phyloP scores from a whole-genome alignment of 495 filamentous ascomycete genomes.

The Chlorociboria aeruginascens region DNA sequence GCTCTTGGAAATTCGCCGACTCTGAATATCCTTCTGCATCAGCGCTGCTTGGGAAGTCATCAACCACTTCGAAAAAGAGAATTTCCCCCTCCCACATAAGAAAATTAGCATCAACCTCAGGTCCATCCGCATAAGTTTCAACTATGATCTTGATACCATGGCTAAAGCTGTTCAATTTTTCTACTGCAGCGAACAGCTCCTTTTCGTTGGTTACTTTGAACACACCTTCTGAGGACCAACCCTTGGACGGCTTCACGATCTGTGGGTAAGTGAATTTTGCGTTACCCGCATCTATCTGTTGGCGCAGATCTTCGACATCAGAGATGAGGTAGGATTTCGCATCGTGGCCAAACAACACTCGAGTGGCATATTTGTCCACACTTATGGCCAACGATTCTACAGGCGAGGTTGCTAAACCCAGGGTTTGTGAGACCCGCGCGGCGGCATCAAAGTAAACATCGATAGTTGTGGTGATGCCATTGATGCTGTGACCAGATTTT shows the following conservation, averaged over 20 bases:
- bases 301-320: no score
- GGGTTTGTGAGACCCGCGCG: no score
- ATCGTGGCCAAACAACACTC: no score
- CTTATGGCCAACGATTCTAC: no score
- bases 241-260: neutral
- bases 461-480: no score
- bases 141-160: neutral
- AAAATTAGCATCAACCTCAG: conserved; percentile 28
- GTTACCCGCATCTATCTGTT: no score
- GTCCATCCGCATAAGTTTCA: conserved; percentile 24
- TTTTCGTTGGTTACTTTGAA: neutral
- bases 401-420: no score
- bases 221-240: neutral
- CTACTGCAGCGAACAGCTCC: neutral
- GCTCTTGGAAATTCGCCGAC: no score
- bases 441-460: no score
- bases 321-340: no score
- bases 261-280: neutral
- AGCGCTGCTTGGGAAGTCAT: conserved; percentile 23
- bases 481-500: no score
- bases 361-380: no score
- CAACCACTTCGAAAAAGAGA: conserved; percentile 24
- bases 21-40: conserved; percentile 7
- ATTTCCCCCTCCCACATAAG: conserved; percentile 23
- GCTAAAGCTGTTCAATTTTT: neutral